These are phyloP conservation scores for Pichia sp. DNA, from an alignment of 1,139 yeast species.

Conservation along the genomic window DNA sequence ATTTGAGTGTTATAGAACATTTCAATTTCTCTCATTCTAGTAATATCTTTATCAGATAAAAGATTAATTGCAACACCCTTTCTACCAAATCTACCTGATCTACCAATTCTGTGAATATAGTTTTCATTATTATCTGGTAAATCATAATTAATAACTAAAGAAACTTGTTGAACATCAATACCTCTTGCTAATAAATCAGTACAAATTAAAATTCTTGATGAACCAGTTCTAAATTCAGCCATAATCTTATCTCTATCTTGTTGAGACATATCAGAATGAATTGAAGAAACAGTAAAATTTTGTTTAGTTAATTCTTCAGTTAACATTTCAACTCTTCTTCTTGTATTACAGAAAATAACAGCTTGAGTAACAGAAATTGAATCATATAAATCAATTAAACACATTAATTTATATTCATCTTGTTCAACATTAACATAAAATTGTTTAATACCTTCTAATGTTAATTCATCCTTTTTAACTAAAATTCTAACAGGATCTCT, in stretches of 20 bases:
- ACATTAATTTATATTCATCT: slow-evolving; percentile 91
- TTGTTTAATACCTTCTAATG: slow-evolving; percentile 97
- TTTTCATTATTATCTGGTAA: slow-evolving; percentile 96
- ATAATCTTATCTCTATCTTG: slow-evolving; percentile 95
- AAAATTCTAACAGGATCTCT: slow-evolving; percentile 94
- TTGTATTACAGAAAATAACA: slow-evolving; percentile 98
- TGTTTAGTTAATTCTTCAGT: slow-evolving; percentile 79
- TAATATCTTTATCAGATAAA: slow-evolving; percentile 85
- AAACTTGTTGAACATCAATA: slow-evolving; percentile 98
- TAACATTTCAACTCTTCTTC: slow-evolving; percentile 92
- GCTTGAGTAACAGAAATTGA: slow-evolving; percentile 98
- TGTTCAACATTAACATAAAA: slow-evolving; percentile 90
- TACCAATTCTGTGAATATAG: slow-evolving; percentile 99
- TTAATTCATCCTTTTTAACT: slow-evolving; percentile 96
- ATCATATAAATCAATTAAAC: slow-evolving; percentile 94
- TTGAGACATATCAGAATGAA: slow-evolving; percentile 97
- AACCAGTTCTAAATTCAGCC: slow-evolving; percentile 98
- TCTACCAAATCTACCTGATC: slow-evolving; percentile 99
- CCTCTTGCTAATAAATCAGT: slow-evolving; percentile 99
- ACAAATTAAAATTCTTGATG: slow-evolving; percentile 92
- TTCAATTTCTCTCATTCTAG: slow-evolving; percentile 95
- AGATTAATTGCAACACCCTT: slow-evolving; percentile 99
- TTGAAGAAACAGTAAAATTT: slow-evolving; percentile 93
- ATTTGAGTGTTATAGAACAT: slow-evolving; percentile 97
- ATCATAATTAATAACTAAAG: slow-evolving; percentile 96